phyloP scores from a whole-genome alignment of 2,329 filamentous ascomycete species.

The Phialophora expanda region DNA sequence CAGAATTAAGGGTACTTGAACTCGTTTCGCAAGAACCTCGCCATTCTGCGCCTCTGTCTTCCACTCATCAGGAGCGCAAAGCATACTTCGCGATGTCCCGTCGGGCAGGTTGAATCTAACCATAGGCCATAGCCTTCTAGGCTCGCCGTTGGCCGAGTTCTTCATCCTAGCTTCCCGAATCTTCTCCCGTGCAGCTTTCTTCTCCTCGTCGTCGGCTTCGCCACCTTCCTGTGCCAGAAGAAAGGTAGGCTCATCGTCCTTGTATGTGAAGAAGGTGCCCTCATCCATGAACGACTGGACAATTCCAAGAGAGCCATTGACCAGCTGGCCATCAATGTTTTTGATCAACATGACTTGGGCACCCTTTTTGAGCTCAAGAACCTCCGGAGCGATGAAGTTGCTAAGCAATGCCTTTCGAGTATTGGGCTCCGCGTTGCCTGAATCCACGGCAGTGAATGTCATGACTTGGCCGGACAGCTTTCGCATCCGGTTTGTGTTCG shows the following conservation, averaged over 20 bases:
- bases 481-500: slow-evolving; percentile 76
- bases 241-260: slow-evolving; percentile 63
- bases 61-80: slow-evolving; percentile 89
- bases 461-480: slow-evolving; percentile 71
- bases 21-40: slow-evolving; percentile 85
- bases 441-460: slow-evolving; percentile 75
- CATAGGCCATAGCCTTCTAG: slow-evolving; percentile 71
- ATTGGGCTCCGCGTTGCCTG: slow-evolving; percentile 69
- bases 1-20: slow-evolving; percentile 83
- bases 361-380: slow-evolving; percentile 81
- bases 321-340: slow-evolving; percentile 90
- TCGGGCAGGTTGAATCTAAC: slow-evolving; percentile 83
- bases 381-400: slow-evolving; percentile 91
- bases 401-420: slow-evolving; percentile 76
- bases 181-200: slow-evolving; percentile 57
- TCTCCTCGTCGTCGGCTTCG: slow-evolving; percentile 52
- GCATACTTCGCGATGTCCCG: slow-evolving; percentile 74
- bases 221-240: slow-evolving; percentile 50
- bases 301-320: slow-evolving; percentile 91
- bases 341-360: slow-evolving; percentile 99
- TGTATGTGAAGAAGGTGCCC: slow-evolving; percentile 63
- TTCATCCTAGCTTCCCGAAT: slow-evolving; percentile 58
- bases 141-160: slow-evolving; percentile 52
- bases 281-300: slow-evolving; percentile 81
- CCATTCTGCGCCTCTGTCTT: slow-evolving; percentile 97